Percentiles rank a stretch among this genome's conserved stretches.
Conservation (phyloP, 306 rosid species). For the Hippophae rhamnoides region DNA sequence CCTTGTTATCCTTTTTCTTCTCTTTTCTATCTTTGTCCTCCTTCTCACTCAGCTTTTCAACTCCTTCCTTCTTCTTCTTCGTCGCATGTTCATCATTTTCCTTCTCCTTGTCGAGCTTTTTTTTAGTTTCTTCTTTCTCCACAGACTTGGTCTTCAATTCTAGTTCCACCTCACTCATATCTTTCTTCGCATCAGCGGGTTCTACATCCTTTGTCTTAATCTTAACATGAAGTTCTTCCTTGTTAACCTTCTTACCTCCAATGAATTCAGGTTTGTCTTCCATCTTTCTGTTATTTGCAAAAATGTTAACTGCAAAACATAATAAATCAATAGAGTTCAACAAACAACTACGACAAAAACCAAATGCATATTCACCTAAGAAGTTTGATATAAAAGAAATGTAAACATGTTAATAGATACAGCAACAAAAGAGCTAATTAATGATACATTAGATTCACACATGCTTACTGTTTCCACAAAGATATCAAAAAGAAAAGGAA, state of each 20-base stretch:
- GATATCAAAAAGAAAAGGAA: no score
- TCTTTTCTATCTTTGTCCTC: constrained; percentile 1
- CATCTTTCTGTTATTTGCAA: constrained; percentile 27
- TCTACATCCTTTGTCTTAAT: constrained; percentile 31
- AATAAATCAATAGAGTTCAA: no score
- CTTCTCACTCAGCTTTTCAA: not conserved
- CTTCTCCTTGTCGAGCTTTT: constrained; percentile 19
- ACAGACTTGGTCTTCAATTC: constrained; percentile 39
- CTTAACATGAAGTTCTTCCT: constrained; percentile 21
- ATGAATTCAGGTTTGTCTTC: constrained; percentile 28
- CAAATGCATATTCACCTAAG: no score
- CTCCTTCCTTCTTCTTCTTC: constrained; percentile 15
- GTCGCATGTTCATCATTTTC: constrained; percentile 12
- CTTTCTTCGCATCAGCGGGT: constrained; percentile 24
- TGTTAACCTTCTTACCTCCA: constrained; percentile 12
- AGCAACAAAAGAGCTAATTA: no score
- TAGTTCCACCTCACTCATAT: constrained; percentile 28
- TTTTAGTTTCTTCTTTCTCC: constrained; percentile 20
- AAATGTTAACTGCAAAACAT: constrained; percentile 6
- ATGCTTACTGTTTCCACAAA: no score
- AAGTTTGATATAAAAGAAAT: no score
- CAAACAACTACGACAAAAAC: no score
- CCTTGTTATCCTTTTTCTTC: not conserved
- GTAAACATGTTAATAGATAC: no score
- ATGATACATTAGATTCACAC: no score